Evolutionary conservation across 345 rosid species (phyloP).

Genomic region (Xanthoceras sorbifolium): DNA sequence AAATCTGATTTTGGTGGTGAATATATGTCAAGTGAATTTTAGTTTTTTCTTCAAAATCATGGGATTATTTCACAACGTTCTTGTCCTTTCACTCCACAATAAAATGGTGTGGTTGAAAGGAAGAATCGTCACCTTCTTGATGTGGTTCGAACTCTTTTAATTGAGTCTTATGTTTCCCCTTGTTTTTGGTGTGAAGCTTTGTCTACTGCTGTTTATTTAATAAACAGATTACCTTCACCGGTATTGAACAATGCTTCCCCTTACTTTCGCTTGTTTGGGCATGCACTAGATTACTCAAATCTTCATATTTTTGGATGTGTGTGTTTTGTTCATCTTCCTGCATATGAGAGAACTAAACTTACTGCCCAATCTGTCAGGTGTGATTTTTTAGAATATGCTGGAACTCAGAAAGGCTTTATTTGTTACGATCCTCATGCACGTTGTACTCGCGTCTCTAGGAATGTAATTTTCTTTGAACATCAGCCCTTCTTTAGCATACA

Average conservation of each 20-base stretch:
- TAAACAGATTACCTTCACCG: background rate
- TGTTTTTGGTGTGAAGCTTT: conserved; percentile 12
- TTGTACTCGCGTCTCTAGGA: background rate
- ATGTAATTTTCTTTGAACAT: background rate
- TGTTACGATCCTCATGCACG: conserved; percentile 1
- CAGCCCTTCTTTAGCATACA: background rate
- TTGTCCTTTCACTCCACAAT: conserved; percentile 13
- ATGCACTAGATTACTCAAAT: too few species aligned
- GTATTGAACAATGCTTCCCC: background rate
- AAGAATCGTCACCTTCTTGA: conserved; percentile 24
- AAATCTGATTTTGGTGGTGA: background rate
- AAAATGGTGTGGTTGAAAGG: background rate
- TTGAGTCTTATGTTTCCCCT: background rate
- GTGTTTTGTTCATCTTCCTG: conserved; percentile 9
- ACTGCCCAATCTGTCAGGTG: background rate
- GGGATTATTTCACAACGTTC: conserved; percentile 12
- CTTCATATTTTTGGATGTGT: conserved; percentile 15
- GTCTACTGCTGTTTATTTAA: conserved; percentile 6
- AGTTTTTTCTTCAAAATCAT: background rate
- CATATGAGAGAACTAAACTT: background rate
- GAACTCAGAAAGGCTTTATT: background rate
- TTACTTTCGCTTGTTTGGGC: too few species aligned
- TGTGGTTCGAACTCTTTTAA: background rate
- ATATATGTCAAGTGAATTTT: conserved; percentile 9
- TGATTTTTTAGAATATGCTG: conserved; percentile 8